Percentiles rank a stretch among this genome's conserved stretches.
phyloP scores from a whole-genome alignment of 2,329 filamentous ascomycete species.

The Penicillium thymicola region DNA sequence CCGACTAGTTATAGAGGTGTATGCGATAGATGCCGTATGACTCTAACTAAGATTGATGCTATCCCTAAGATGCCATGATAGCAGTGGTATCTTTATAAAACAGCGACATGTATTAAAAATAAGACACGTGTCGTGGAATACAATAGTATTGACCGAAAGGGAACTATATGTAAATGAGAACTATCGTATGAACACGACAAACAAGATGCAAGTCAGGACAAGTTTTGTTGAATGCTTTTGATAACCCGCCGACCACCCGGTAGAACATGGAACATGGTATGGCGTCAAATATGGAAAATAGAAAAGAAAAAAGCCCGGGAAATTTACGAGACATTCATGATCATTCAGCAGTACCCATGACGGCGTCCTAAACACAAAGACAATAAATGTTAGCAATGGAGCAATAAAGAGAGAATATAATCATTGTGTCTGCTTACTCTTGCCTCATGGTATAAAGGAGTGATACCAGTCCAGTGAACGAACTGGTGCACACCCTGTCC shows the following conservation, averaged over 20 bases:
- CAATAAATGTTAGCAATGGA: background rate
- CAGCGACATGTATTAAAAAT: background rate
- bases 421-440: constrained; percentile 46
- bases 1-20: too few species aligned
- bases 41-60: background rate
- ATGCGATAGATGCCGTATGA: too few species aligned
- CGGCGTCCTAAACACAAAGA: constrained; percentile 22
- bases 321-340: constrained; percentile 8
- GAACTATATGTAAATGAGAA: background rate
- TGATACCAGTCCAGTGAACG: constrained; percentile 24
- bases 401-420: background rate
- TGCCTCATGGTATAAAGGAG: constrained; percentile 58
- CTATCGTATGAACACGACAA: background rate
- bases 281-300: constrained; percentile 1
- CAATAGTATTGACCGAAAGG: constrained; percentile 1
- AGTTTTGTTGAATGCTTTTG: background rate
- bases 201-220: background rate
- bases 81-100: too few species aligned
- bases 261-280: constrained; percentile 2
- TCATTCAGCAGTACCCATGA: constrained; percentile 21
- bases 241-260: background rate
- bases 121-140: background rate
- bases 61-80: background rate
- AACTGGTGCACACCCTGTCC: constrained; percentile 77
- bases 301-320: background rate